Conservation (phyloP, 1,139 yeast genomes). For the Suhomyces maxii region DNA sequence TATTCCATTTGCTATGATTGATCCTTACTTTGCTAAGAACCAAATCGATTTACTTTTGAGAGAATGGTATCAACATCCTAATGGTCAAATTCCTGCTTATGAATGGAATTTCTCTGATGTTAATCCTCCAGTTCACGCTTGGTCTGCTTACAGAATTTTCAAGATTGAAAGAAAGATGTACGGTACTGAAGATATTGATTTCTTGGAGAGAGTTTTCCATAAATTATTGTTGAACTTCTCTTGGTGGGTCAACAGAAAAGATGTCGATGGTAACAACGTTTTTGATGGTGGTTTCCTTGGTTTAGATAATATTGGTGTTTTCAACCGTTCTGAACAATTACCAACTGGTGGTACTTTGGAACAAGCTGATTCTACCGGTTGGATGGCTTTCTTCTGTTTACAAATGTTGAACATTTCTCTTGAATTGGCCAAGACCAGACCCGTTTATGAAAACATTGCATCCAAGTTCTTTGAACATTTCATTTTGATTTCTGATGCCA, state of each 20-base stretch:
- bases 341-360: slow-evolving; percentile 93
- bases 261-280: slow-evolving; percentile 82
- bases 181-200: slow-evolving; percentile 78
- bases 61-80: slow-evolving; percentile 99
- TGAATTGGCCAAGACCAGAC: slow-evolving; percentile 82
- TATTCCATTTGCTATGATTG: slow-evolving; percentile 91
- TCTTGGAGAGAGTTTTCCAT: slow-evolving; percentile 89
- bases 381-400: slow-evolving; percentile 95
- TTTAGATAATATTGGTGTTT: slow-evolving; percentile 89
- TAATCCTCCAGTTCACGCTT: slow-evolving; percentile 96
- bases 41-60: slow-evolving; percentile 85
- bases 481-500: slow-evolving; percentile 89
- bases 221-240: slow-evolving; percentile 87
- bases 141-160: slow-evolving; percentile 91
- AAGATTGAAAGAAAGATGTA: slow-evolving; percentile 88
- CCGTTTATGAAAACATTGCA: slow-evolving; percentile 92
- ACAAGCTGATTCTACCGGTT: slow-evolving; percentile 96
- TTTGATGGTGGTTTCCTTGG: slow-evolving; percentile 97
- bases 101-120: slow-evolving; percentile 98
- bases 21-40: slow-evolving; percentile 89
- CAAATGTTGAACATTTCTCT: slow-evolving; percentile 94
- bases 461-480: slow-evolving; percentile 95
- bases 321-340: slow-evolving; percentile 90
- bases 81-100: slow-evolving; percentile 97
- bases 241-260: slow-evolving; percentile 98